A percentile compares a stretch with the other conserved stretches of the same genome.
These are phyloP conservation scores for Suillus occidentalis DNA, from an alignment of 768 basidiomycete genomes.

Conservation along the genomic window DNA sequence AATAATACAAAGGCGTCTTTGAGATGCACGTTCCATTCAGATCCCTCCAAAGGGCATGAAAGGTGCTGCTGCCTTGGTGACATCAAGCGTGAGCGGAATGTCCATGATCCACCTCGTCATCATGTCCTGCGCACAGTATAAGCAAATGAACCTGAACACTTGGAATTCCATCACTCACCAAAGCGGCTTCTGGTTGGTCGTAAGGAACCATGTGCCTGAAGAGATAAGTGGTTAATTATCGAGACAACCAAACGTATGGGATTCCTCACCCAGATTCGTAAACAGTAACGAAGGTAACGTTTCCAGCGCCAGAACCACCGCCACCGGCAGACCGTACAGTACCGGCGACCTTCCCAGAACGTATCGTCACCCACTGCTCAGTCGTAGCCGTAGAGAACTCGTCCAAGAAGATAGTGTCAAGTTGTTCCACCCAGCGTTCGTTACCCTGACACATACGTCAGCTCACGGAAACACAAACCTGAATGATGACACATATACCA, in stretches of 20 bases:
- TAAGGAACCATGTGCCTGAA: slow-evolving; percentile 85
- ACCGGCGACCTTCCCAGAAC: slow-evolving; percentile 59
- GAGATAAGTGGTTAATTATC: slow-evolving; percentile 10
- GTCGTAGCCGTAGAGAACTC: slow-evolving; percentile 55
- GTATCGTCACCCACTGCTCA: slow-evolving; percentile 56
- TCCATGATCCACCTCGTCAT: slow-evolving; percentile 60
- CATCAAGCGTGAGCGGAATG: slow-evolving; percentile 40
- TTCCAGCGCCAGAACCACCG: slow-evolving; percentile 67
- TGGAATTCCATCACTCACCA: slow-evolving; percentile 45
- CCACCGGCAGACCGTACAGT: slow-evolving; percentile 71
- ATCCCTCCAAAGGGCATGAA: not conserved
- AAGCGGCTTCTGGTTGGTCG: slow-evolving; percentile 85
- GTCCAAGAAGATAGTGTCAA: slow-evolving; percentile 59
- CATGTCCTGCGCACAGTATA: slow-evolving; percentile 44
- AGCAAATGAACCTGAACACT: not conserved
- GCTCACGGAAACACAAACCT: slow-evolving; percentile 1
- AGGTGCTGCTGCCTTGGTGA: not conserved
- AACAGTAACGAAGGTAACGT: slow-evolving; percentile 78
- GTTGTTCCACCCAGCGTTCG: slow-evolving; percentile 67
- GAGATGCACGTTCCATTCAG: not conserved
- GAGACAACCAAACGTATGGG: not conserved
- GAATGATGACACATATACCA: slow-evolving; percentile 40
- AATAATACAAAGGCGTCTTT: not conserved
- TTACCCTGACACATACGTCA: slow-evolving; percentile 54
- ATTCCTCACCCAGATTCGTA: slow-evolving; percentile 73